Evolutionary conservation across 306 rosid species (phyloP).

Genomic region (Quercus variabilis): DNA sequence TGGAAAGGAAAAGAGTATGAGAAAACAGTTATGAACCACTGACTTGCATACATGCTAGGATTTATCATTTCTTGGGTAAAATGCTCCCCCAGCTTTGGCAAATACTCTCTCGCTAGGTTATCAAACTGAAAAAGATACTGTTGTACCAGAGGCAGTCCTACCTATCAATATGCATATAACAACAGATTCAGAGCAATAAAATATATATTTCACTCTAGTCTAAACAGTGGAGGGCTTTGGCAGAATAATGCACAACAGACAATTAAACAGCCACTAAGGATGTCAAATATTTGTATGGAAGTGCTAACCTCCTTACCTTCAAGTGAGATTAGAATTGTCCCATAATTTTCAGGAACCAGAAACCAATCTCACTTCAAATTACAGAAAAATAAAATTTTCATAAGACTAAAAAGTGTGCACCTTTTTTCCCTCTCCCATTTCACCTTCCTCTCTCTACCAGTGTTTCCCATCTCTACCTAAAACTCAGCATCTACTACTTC

Average conservation of each 20-base stretch:
- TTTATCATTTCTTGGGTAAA: slow-evolving; percentile 81
- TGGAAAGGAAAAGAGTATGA: slow-evolving; percentile 97
- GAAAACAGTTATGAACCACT: slow-evolving; percentile 97
- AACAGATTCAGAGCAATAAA: slow-evolving; percentile 5
- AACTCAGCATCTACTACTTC: not conserved
- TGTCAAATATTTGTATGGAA: not conserved
- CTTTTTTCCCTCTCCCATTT: not conserved
- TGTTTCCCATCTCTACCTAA: not conserved
- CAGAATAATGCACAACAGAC: slow-evolving; percentile 5
- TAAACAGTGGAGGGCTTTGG: not conserved
- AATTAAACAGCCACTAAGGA: not conserved
- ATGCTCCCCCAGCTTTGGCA: slow-evolving; percentile 92
- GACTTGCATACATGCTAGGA: slow-evolving; percentile 99
- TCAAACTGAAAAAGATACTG: slow-evolving; percentile 89
- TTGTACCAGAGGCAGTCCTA: slow-evolving; percentile 93
- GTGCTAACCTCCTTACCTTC: not conserved
- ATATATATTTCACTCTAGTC: not conserved
- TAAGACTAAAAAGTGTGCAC: not conserved
- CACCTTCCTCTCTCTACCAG: not conserved
- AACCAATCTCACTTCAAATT: not conserved
- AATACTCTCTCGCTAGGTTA: slow-evolving; percentile 60
- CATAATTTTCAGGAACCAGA: not conserved
- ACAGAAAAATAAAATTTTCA: not conserved
- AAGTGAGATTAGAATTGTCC: not conserved
- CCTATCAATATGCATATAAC: slow-evolving; percentile 39